Percentiles rank a stretch among this genome's conserved stretches.
These are phyloP conservation scores for Tetrastigma voinierianum DNA, from an alignment of 164 flowering plant species.

Conservation along the genomic window DNA sequence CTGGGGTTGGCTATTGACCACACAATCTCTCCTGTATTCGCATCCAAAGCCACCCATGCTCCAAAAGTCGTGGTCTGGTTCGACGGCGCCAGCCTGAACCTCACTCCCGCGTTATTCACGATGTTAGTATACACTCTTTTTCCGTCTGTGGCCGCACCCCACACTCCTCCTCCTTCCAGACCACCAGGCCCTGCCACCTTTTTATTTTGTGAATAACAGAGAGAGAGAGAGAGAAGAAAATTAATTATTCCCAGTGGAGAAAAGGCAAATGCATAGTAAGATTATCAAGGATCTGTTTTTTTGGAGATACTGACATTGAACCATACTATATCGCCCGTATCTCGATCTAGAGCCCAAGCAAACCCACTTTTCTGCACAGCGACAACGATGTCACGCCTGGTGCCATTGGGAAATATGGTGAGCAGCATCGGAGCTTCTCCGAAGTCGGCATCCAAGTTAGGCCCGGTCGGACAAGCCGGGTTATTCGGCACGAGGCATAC, in stretches of 20 bases:
- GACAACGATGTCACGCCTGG: constrained; percentile 36
- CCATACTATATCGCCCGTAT: constrained; percentile 50
- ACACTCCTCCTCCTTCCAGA: constrained; percentile 41
- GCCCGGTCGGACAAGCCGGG: constrained; percentile 49
- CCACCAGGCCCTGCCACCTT: constrained; percentile 58
- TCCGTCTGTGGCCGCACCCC: constrained; percentile 58
- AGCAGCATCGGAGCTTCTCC: constrained; percentile 57
- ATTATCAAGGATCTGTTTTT: no score
- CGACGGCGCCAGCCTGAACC: constrained; percentile 43
- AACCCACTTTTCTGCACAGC: constrained; percentile 64
- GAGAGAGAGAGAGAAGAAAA: no score
- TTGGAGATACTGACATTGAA: constrained; percentile 27
- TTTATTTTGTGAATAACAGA: no score
- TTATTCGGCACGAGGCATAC: constrained; percentile 33
- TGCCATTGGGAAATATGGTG: constrained; percentile 17
- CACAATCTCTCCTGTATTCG: constrained; percentile 29
- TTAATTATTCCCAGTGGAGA: no score
- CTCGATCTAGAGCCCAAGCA: constrained; percentile 58
- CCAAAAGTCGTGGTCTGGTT: constrained; percentile 38
- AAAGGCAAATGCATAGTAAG: no score
- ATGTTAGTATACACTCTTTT: constrained; percentile 43
- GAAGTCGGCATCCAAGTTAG: constrained; percentile 54
- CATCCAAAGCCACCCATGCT: constrained; percentile 59
- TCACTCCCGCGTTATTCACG: constrained; percentile 20
- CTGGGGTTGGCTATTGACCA: constrained; percentile 52